Evolutionary conservation across 495 filamentous ascomycete species (phyloP).

Genomic region (Ramalina intermedia): DNA sequence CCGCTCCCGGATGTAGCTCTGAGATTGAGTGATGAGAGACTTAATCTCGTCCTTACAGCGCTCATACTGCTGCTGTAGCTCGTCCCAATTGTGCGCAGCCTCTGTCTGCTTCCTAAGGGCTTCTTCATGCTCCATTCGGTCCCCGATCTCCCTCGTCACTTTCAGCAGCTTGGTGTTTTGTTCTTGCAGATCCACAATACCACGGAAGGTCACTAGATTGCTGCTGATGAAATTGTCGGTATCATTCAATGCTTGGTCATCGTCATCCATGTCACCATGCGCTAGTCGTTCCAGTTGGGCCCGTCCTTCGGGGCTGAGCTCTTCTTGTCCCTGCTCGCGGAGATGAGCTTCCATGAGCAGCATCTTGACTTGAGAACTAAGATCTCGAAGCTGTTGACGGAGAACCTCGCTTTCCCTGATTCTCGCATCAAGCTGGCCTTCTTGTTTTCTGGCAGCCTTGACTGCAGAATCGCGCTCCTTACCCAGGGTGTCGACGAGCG

Average conservation of each 20-base stretch:
- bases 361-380: conserved; percentile 78
- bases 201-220: conserved; percentile 67
- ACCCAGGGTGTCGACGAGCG: conserved; percentile 41
- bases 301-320: conserved; percentile 49
- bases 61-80: conserved; percentile 49
- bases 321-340: conserved; percentile 60
- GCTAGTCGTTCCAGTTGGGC: conserved; percentile 57
- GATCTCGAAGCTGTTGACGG: conserved; percentile 76
- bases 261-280: conserved; percentile 40
- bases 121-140: conserved; percentile 84
- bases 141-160: conserved; percentile 67
- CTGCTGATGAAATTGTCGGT: conserved; percentile 79
- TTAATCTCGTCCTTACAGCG: conserved; percentile 60
- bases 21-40: conserved; percentile 59
- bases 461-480: conserved; percentile 40
- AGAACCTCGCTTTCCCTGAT: conserved; percentile 64
- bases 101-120: conserved; percentile 53
- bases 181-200: conserved; percentile 70
- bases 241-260: conserved; percentile 43
- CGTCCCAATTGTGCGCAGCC: conserved; percentile 55
- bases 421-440: conserved; percentile 53
- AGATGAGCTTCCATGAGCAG: conserved; percentile 70
- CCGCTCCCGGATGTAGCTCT: conserved; percentile 87
- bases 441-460: conserved; percentile 54
- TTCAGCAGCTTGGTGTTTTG: conserved; percentile 74